Percentiles rank a stretch among this genome's conserved stretches.
Evolutionary conservation across 257 asterid genomes (phyloP).

Genomic region (Solanum appendiculatum): DNA sequence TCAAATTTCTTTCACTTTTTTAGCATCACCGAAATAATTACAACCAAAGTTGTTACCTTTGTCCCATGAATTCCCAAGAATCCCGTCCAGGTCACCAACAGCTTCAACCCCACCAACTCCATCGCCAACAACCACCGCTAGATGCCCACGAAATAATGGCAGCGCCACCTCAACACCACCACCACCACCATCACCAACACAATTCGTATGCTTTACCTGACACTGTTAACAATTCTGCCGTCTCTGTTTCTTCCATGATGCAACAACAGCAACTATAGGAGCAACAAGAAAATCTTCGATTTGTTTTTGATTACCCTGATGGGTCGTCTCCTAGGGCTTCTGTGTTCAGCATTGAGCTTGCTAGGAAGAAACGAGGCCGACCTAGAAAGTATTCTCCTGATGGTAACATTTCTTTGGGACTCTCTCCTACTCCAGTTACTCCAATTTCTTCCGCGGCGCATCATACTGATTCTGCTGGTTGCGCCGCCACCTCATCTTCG

Average conservation of each 20-base stretch:
- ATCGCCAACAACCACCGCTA: constrained; percentile 8
- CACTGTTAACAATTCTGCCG: neutral
- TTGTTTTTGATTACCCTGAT: constrained; percentile 48
- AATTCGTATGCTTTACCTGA: constrained; percentile 27
- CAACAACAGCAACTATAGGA: too few relatives aligned
- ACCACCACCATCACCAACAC: constrained; percentile 12
- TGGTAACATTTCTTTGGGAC: constrained; percentile 59
- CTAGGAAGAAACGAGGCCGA: constrained; percentile 74
- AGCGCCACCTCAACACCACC: constrained; percentile 10
- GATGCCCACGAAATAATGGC: constrained; percentile 15
- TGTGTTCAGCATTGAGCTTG: constrained; percentile 46
- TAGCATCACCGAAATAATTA: neutral
- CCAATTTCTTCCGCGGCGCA: constrained; percentile 16
- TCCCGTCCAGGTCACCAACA: constrained; percentile 17
- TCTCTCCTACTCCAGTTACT: constrained; percentile 44
- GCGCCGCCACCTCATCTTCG: constrained; percentile 17
- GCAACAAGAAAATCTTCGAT: constrained; percentile 35
- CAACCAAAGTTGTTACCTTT: too few relatives aligned
- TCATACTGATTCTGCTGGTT: constrained; percentile 11
- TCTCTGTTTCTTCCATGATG: constrained; percentile 1
- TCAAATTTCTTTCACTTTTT: neutral
- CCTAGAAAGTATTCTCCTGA: constrained; percentile 86
- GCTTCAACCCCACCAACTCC: constrained; percentile 7
- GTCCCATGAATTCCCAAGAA: constrained; percentile 41
- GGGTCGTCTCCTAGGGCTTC: constrained; percentile 35